phyloP scores from a whole-genome alignment of 345 rosid species.

The Mercurialis annua region DNA sequence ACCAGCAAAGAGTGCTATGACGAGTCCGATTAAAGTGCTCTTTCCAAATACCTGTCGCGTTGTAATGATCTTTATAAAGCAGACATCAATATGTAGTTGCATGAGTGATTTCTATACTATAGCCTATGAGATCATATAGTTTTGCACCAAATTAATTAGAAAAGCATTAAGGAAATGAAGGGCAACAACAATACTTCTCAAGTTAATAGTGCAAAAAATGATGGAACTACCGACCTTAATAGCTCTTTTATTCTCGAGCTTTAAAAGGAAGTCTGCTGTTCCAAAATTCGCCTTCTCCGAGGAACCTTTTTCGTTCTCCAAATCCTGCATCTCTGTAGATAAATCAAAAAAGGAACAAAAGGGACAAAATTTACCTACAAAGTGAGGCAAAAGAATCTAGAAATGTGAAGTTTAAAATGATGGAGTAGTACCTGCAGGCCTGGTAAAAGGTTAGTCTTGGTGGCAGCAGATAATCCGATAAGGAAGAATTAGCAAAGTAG shows the following conservation, averaged over 20 bases:
- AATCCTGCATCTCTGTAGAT: conserved; percentile 28
- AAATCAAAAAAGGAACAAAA: neutral
- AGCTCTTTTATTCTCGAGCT: conserved; percentile 63
- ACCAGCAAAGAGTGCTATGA: conserved; percentile 67
- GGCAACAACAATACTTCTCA: neutral
- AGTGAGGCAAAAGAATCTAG: neutral
- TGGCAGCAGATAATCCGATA: too few species aligned
- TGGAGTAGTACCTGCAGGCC: conserved; percentile 24
- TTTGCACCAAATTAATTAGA: neutral
- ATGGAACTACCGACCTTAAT: conserved; percentile 56
- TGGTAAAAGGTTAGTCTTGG: conserved; percentile 18
- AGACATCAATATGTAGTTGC: neutral
- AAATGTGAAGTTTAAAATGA: neutral
- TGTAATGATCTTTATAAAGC: too few species aligned
- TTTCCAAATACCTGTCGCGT: conserved; percentile 64
- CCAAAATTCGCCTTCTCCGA: conserved; percentile 43
- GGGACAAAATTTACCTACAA: too few species aligned
- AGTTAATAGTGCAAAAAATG: neutral
- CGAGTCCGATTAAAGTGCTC: conserved; percentile 54
- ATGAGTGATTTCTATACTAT: neutral
- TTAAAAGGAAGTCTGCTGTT: conserved; percentile 53
- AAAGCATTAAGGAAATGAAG: neutral
- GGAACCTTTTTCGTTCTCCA: conserved; percentile 28
- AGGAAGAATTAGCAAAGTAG: neutral
- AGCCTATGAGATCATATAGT: neutral